Evolutionary conservation across 495 filamentous ascomycete species (phyloP).

Genomic region (Amorphotheca resinae): DNA sequence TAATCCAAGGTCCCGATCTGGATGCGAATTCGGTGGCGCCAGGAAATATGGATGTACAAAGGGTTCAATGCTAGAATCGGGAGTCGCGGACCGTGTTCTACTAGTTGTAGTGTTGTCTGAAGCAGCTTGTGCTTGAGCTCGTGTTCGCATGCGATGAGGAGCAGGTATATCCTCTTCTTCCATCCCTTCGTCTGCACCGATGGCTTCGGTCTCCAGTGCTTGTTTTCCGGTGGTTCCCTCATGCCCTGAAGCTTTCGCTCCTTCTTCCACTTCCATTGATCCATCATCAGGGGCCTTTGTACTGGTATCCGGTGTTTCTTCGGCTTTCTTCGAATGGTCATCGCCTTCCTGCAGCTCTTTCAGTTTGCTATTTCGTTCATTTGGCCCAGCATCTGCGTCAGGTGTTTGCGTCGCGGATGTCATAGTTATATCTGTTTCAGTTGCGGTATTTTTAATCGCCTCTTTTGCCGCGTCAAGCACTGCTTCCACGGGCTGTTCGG

Average conservation of each 20-base stretch:
- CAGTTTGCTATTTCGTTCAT: background rate
- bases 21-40: conserved; percentile 52
- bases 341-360: background rate
- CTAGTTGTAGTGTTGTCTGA: conserved; percentile 25
- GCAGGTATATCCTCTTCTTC: conserved; percentile 13
- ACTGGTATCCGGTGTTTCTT: background rate
- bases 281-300: background rate
- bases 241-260: background rate
- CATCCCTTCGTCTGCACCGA: conserved; percentile 29
- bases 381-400: background rate
- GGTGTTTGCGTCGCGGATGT: background rate
- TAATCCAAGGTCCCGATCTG: conserved; percentile 69
- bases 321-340: background rate
- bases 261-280: conserved; percentile 4
- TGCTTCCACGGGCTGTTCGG: background rate
- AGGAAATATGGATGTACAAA: conserved; percentile 77
- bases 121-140: conserved; percentile 47
- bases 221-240: conserved; percentile 11
- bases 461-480: background rate
- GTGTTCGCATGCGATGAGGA: conserved; percentile 57
- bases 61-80: conserved; percentile 34
- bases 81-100: conserved; percentile 31
- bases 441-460: background rate
- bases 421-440: background rate
- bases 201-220: conserved; percentile 21